Conservation (phyloP, 2,329 filamentous ascomycete species). For the Leptographium wingfieldii region DNA sequence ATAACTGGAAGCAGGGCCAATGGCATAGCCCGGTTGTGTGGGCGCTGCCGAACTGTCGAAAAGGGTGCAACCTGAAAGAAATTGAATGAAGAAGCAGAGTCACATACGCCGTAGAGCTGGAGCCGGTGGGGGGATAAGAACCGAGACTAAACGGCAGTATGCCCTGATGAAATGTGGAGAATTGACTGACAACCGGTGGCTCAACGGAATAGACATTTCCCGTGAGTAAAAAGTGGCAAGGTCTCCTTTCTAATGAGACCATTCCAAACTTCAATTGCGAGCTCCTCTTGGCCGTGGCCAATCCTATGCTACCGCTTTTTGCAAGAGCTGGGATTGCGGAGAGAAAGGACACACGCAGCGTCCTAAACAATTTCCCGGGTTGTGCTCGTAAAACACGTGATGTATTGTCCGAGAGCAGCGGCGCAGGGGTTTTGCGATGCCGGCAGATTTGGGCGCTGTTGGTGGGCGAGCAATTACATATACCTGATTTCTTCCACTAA, state of each 20-base stretch:
- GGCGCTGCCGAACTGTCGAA: neutral
- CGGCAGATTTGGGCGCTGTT: too few relatives aligned
- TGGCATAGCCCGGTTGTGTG: neutral
- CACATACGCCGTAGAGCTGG: neutral
- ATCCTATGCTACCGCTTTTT: neutral
- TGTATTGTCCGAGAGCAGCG: too few relatives aligned
- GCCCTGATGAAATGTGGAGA: neutral
- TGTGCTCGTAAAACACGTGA: too few relatives aligned
- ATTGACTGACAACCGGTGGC: neutral
- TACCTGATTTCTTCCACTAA: too few relatives aligned
- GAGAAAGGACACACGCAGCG: neutral
- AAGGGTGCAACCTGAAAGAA: neutral
- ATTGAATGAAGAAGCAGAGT: neutral
- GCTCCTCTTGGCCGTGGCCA: neutral
- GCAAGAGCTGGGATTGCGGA: constrained; percentile 2
- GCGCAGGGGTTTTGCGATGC: too few relatives aligned
- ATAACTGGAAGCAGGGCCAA: neutral
- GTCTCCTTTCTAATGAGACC: neutral
- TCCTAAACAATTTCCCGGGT: neutral
- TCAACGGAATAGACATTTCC: neutral
- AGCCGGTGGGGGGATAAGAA: neutral
- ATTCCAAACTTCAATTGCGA: neutral
- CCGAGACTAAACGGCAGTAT: neutral
- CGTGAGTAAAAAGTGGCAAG: neutral
- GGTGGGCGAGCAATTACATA: too few relatives aligned